These are phyloP conservation scores for Malassezia caprae DNA, from an alignment of 1,284 basidiomycete species.

Conservation along the genomic window DNA sequence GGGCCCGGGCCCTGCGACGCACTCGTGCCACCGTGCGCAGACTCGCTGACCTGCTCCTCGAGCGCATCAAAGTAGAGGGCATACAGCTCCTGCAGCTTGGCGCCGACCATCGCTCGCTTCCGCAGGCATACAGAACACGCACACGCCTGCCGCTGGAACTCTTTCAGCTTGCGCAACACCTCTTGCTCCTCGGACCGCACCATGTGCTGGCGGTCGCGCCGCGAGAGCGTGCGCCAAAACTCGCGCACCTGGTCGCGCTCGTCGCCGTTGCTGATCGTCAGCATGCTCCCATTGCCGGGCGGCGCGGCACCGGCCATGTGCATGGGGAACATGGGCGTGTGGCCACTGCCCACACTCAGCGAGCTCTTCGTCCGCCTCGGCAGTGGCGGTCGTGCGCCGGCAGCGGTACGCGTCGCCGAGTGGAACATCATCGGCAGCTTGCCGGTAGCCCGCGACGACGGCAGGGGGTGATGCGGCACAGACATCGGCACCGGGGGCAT, in stretches of 20 bases:
- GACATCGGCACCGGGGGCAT: slow-evolving; percentile 6
- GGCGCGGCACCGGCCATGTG: slow-evolving; percentile 15
- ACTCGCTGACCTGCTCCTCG: slow-evolving; percentile 72
- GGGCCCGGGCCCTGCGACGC: slow-evolving; percentile 86
- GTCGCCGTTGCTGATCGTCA: slow-evolving; percentile 69
- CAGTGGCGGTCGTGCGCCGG: slow-evolving; percentile 1
- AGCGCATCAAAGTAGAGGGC: slow-evolving; percentile 99
- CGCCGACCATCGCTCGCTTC: slow-evolving; percentile 94
- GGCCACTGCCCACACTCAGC: not conserved
- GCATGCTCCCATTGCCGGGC: slow-evolving; percentile 56
- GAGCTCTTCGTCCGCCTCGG: slow-evolving; percentile 4
- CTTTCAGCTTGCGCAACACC: slow-evolving; percentile 95
- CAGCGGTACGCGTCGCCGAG: slow-evolving; percentile 21
- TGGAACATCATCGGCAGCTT: slow-evolving; percentile 60
- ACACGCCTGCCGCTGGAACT: slow-evolving; percentile 91
- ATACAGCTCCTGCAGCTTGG: slow-evolving; percentile 97
- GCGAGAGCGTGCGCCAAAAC: slow-evolving; percentile 84
- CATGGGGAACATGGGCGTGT: slow-evolving; percentile 11
- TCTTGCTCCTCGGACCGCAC: slow-evolving; percentile 96
- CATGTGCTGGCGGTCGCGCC: slow-evolving; percentile 76
- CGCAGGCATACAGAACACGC: slow-evolving; percentile 90
- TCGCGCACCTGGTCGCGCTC: slow-evolving; percentile 93
- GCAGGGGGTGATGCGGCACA: slow-evolving; percentile 44
- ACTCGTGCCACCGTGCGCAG: slow-evolving; percentile 41
- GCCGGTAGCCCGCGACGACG: slow-evolving; percentile 61